Base-by-base conservation (phyloP, 257 asterid species). In the Nicotiana attenuata region DNA sequence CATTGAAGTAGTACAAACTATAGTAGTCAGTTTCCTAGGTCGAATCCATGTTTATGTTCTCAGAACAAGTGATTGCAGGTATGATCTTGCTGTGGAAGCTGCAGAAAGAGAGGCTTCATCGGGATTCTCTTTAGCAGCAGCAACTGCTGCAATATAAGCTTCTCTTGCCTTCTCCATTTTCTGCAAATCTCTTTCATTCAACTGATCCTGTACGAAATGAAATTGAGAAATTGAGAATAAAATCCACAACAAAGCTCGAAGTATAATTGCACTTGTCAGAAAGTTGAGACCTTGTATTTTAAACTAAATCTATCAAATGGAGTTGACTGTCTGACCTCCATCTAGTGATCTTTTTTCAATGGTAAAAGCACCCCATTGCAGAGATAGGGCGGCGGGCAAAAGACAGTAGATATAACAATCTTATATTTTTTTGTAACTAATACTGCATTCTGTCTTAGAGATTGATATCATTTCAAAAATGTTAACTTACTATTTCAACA, bases 21-120 rank as follows among this genome's bases (percentile, higher is more conserved):
- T 7, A 76, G 26, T 76, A 16, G 14, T 31, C 22, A 45, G 80
- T 47, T 50, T 50, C 63, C 80, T 76, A 19, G 13, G 24, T 57
- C 5, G 31, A 41, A 19, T 63, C 22, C 1, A 77, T 73, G 29
- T 78, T 63, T 69, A 82, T 82, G 82, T 76, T 86, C 83, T 55
- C n/a, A 89, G 73, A 84, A 85, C 88, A 76, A 92, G 45, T 29
- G 95, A 92, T 81, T 91, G 96, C 82, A 95, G 91, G 84, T 82
- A 91, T 65, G 82, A 82, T 86, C 98, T 93, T 68, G 96, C 97
- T 76, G 52, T 81, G 53, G 93, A 91, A 55, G 98, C 98, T 53
- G 91, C 97, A 35, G 92, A 90, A 80, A 95, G 41, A 50, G 97
- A 92, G 85, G 85, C 90, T 71, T 92, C 93, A 2, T 92, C 97